Percentiles rank a stretch among this genome's conserved stretches.
Conservation (phyloP, 2,329 filamentous ascomycete species). For the Apiospora phragmitis region DNA sequence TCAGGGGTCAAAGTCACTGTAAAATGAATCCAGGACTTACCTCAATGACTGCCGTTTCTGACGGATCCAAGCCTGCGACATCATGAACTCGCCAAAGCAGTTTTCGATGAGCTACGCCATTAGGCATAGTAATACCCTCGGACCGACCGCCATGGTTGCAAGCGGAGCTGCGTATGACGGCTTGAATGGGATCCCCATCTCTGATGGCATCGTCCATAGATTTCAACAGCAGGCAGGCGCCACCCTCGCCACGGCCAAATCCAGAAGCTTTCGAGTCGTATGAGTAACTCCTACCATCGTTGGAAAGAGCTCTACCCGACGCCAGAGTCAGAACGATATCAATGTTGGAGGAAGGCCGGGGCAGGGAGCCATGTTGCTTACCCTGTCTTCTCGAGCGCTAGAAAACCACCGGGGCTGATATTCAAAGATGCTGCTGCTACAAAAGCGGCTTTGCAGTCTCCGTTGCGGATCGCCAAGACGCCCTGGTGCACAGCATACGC, state of each 20-base stretch:
- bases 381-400: conserved; percentile 7
- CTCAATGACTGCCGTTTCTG: background rate
- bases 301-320: background rate
- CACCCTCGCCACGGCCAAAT: conserved; percentile 16
- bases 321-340: background rate
- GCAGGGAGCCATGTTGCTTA: background rate
- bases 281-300: conserved; percentile 13
- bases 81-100: background rate
- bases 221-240: conserved; percentile 14
- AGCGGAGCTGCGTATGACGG: conserved; percentile 7
- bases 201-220: conserved; percentile 13
- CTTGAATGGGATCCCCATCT: conserved; percentile 17
- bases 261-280: conserved; percentile 14
- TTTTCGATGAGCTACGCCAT: background rate
- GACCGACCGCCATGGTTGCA: conserved; percentile 5
- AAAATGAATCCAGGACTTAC: background rate
- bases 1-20: background rate
- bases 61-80: background rate
- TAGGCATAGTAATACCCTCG: conserved; percentile 8
- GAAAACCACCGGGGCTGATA: background rate
- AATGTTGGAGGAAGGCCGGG: too few species aligned
- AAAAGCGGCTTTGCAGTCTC: conserved; percentile 2
- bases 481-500: conserved; percentile 56
- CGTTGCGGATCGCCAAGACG: background rate
- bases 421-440: background rate